phyloP scores from a whole-genome alignment of 1,284 basidiomycete species.

The Apiotrichum brassicae region DNA sequence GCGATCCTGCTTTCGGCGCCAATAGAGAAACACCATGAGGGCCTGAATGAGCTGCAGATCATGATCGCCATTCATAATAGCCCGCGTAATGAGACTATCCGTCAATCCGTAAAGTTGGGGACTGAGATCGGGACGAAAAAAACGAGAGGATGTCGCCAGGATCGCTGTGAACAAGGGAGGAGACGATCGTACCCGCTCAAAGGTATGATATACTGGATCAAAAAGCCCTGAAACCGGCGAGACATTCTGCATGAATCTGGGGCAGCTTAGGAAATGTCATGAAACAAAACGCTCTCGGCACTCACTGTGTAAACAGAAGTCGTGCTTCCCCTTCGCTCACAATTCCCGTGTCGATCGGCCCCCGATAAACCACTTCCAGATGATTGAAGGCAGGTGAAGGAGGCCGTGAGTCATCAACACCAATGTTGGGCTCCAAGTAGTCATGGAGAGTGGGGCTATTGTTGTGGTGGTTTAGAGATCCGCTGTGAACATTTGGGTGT shows the following conservation, averaged over 20 bases:
- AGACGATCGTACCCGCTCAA: constrained; percentile 4
- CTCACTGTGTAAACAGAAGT: constrained; percentile 11
- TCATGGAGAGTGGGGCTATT: background rate
- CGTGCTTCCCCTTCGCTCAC: constrained; percentile 8
- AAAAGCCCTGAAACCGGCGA: constrained; percentile 4
- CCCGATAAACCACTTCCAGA: background rate
- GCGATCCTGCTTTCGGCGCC: constrained; percentile 14
- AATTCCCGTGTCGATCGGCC: constrained; percentile 2
- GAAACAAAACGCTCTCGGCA: background rate
- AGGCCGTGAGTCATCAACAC: background rate
- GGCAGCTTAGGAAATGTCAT: background rate
- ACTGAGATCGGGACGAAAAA: constrained; percentile 16
- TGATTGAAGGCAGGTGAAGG: background rate
- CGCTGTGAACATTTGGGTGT: background rate
- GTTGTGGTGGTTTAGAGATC: too few relatives aligned
- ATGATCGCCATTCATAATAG: constrained; percentile 11
- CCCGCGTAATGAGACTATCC: constrained; percentile 15
- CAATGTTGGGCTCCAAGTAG: constrained; percentile 5
- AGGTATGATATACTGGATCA: constrained; percentile 12
- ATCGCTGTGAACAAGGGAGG: constrained; percentile 21
- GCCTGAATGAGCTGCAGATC: constrained; percentile 16
- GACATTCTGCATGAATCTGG: constrained; percentile 7
- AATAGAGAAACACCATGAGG: constrained; percentile 13
- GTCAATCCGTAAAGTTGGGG: constrained; percentile 7
- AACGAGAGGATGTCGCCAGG: constrained; percentile 20